A percentile compares a stretch with the other conserved stretches of the same genome.
These are phyloP conservation scores for Kuraishia piskuri DNA, from an alignment of 805 yeast genomes.

Conservation along the genomic window DNA sequence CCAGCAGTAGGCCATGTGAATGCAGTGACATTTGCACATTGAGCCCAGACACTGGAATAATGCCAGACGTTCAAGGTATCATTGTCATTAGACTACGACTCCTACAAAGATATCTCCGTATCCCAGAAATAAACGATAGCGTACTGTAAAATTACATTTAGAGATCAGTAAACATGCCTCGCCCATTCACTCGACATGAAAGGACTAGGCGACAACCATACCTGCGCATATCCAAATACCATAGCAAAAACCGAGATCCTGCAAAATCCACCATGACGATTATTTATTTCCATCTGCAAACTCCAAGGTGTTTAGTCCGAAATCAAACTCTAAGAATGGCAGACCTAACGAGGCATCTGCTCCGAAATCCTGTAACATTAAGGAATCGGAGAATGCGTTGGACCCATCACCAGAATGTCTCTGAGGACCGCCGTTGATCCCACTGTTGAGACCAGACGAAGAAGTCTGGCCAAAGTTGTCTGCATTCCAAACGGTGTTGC, in stretches of 20 bases:
- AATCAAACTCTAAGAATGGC: slow-evolving; percentile 49
- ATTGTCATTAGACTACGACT: too few relatives aligned
- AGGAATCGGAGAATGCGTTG: slow-evolving; percentile 17
- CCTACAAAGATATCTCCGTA: too few relatives aligned
- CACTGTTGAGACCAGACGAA: slow-evolving; percentile 1
- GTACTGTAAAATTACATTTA: too few relatives aligned
- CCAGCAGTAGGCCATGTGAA: too few relatives aligned
- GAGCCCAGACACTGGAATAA: too few relatives aligned
- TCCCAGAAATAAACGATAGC: too few relatives aligned
- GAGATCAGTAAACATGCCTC: too few relatives aligned
- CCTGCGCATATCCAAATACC: not conserved
- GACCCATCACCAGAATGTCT: slow-evolving; percentile 7
- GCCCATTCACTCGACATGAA: too few relatives aligned
- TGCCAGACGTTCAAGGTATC: too few relatives aligned
- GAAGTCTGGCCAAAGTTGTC: not conserved
- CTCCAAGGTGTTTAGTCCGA: slow-evolving; percentile 13
- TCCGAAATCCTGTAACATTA: slow-evolving; percentile 47
- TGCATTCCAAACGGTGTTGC: not conserved
- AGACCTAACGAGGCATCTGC: slow-evolving; percentile 68
- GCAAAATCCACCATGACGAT: not conserved
- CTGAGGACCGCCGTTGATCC: slow-evolving; percentile 3
- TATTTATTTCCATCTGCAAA: not conserved
- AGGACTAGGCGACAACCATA: not conserved
- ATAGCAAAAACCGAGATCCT: not conserved
- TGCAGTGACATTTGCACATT: too few relatives aligned